Conservation (phyloP, 1,284 basidiomycete genomes). For the Lentinula novae-zelandiae region DNA sequence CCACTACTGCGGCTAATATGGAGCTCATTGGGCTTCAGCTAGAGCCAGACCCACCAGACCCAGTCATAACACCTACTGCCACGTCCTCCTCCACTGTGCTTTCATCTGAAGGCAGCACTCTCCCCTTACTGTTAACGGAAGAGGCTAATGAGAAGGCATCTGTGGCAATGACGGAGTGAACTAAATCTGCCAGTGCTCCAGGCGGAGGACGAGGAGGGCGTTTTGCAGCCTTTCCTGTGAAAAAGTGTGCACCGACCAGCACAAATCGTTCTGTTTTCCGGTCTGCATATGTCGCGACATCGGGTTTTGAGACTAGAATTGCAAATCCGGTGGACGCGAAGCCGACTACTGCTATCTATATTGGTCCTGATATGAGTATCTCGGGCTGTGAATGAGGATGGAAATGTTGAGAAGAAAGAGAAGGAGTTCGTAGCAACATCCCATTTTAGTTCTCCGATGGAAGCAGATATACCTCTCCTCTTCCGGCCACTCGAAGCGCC, state of each 20-base stretch:
- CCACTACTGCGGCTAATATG: not conserved
- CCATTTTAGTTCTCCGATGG: not conserved
- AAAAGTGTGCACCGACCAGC: not conserved
- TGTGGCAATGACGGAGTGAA: not conserved
- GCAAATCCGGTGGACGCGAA: not conserved
- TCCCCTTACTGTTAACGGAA: not conserved
- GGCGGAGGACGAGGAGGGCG: conserved; percentile 1
- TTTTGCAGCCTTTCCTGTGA: conserved; percentile 7
- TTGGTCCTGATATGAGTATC: not conserved
- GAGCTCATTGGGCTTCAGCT: not conserved
- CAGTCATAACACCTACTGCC: not conserved
- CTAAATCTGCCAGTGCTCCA: not conserved
- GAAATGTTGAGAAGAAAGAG: not conserved
- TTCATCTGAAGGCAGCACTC: too few species aligned
- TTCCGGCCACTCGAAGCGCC: too few species aligned
- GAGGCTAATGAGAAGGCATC: not conserved
- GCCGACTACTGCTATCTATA: not conserved
- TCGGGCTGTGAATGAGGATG: not conserved
- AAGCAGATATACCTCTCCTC: too few species aligned
- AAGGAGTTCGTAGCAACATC: not conserved
- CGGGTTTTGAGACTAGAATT: not conserved
- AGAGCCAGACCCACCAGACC: not conserved
- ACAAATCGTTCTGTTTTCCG: not conserved
- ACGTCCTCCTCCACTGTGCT: not conserved
- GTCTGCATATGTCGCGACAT: not conserved